Evolutionary conservation across 495 filamentous ascomycete species (phyloP).

Genomic region (Hyaloscypha finlandica): DNA sequence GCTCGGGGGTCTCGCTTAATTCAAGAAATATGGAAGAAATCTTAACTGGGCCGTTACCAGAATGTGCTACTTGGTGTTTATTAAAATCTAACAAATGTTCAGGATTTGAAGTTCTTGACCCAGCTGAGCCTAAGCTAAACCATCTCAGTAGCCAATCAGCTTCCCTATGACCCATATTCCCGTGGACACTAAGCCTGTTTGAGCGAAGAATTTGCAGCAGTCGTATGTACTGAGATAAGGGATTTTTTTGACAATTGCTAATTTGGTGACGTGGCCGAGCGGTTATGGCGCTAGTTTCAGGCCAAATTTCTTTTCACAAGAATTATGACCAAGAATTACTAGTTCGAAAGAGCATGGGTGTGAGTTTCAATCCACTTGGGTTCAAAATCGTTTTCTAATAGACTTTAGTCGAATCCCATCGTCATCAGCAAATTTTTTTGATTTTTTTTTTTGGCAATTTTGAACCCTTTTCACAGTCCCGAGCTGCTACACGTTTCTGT

Average conservation of each 20-base stretch:
- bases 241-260: background rate
- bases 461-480: background rate
- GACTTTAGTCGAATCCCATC: constrained; percentile 22
- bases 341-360: constrained; percentile 28
- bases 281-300: constrained; percentile 25
- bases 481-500: too few species aligned
- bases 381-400: too few species aligned
- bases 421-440: constrained; percentile 11
- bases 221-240: constrained; percentile 2
- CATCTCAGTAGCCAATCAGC: background rate
- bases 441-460: background rate
- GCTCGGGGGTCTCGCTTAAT: too few species aligned
- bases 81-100: too few species aligned
- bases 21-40: too few species aligned
- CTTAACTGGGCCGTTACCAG: too few species aligned
- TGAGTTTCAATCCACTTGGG: too few species aligned
- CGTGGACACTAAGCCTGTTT: background rate
- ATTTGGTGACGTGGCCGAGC: constrained; percentile 21
- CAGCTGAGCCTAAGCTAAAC: background rate
- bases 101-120: background rate
- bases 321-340: too few species aligned
- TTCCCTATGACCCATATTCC: background rate
- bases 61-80: too few species aligned
- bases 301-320: too few species aligned
- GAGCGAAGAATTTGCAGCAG: background rate